These are phyloP conservation scores for Arctium lappa DNA, from an alignment of 129 eudicot species.

Conservation along the genomic window DNA sequence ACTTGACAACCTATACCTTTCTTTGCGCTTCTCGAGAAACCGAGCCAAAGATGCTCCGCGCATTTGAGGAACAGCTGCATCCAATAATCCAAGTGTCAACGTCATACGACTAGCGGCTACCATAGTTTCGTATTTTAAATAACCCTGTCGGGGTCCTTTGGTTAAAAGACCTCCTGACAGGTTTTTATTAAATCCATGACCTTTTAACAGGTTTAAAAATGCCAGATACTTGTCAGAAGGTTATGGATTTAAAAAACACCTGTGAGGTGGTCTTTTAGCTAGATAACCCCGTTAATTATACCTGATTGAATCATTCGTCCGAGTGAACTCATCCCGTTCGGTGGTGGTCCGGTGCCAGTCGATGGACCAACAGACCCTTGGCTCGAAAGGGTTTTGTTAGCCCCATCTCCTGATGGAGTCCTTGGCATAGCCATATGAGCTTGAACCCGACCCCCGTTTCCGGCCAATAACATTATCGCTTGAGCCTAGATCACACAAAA, in stretches of 20 bases:
- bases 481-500: slow-evolving; percentile 46
- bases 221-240: not conserved
- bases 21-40: slow-evolving; percentile 80
- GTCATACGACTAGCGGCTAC: not conserved
- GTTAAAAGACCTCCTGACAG: not conserved
- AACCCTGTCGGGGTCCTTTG: not conserved
- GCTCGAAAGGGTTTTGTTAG: slow-evolving; percentile 36
- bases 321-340: slow-evolving; percentile 32
- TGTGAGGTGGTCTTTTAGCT: not conserved
- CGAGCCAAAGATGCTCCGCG: slow-evolving; percentile 81
- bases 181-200: not conserved
- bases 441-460: slow-evolving; percentile 36
- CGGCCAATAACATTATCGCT: slow-evolving; percentile 78
- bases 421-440: slow-evolving; percentile 34
- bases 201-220: not conserved
- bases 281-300: not conserved
- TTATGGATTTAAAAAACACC: not conserved
- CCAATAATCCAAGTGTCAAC: not conserved
- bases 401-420: slow-evolving; percentile 26
- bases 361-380: slow-evolving; percentile 32
- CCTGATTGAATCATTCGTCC: slow-evolving; percentile 38
- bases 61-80: slow-evolving; percentile 83
- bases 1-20: slow-evolving; percentile 43
- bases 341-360: not conserved
- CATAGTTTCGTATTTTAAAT: not conserved